Conservation (phyloP, 2,329 filamentous ascomycete genomes). For the Pseudocercospora eumusae region DNA sequence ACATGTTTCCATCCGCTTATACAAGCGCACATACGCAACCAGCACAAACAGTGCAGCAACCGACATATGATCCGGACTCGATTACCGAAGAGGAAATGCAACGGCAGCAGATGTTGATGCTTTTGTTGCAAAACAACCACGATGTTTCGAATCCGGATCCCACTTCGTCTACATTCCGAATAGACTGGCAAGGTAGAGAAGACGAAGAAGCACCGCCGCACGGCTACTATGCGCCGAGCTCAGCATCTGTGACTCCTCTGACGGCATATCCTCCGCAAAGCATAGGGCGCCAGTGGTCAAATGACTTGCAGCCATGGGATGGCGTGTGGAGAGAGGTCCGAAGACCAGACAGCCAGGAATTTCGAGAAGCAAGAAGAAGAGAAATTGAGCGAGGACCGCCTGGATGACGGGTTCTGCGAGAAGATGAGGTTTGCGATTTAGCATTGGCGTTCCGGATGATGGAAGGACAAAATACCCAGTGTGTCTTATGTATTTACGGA, state of each 20-base stretch:
- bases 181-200: conserved; percentile 41
- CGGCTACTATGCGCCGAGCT: conserved; percentile 35
- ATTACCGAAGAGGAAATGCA: conserved; percentile 53
- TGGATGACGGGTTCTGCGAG: neutral
- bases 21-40: conserved; percentile 17
- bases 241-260: conserved; percentile 21
- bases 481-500: conserved; percentile 7
- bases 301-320: conserved; percentile 37
- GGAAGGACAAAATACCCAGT: conserved; percentile 17
- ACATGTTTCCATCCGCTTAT: conserved; percentile 48
- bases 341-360: conserved; percentile 22
- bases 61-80: conserved; percentile 37
- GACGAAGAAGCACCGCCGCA: conserved; percentile 32
- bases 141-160: conserved; percentile 36
- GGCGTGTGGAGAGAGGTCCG: conserved; percentile 35
- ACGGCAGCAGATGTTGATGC: conserved; percentile 53
- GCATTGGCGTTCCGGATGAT: conserved; percentile 7
- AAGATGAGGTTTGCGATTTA: conserved; percentile 8
- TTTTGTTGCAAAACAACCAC: conserved; percentile 42
- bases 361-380: conserved; percentile 24
- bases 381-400: conserved; percentile 25
- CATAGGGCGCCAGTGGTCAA: conserved; percentile 25
- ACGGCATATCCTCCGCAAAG: conserved; percentile 27
- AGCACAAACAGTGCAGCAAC: conserved; percentile 10
- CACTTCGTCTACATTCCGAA: conserved; percentile 46